Base-by-base conservation (phyloP, 2,329 filamentous ascomycete genomes). In the Pseudogymnoascus sp. region DNA sequence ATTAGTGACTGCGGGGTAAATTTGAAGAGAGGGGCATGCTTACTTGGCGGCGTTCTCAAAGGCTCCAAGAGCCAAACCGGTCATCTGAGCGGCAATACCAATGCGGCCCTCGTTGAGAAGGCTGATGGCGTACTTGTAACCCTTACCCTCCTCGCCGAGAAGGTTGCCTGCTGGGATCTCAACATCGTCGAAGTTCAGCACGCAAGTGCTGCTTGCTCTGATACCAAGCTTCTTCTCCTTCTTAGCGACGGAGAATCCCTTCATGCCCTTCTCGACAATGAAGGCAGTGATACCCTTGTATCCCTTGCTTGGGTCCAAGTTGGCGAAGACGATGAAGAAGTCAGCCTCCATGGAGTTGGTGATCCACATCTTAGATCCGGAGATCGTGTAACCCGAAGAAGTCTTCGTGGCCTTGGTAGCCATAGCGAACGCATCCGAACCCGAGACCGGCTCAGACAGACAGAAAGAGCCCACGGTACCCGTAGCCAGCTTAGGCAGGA, bases 181-280 rank as follows among this genome's bases (percentile, higher is more conserved):
- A 60, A 97, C 92, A 71, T 99, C 94, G 76, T 99, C 94, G 70
- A 99, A 96, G 82, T 90, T 97, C 75, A 99, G 82, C 66, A 97
- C 93, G 76, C 94, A 99, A 33, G 94, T 99, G 78, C 90, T 95
- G 78, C 90, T 95, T 61, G 94, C 94, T 72, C 85, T 88, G 79
- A 99, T 99, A 63, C 94, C 94, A 58, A 99, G 87, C 82, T 99
- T 99, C 88, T 97, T 97, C 82, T 99, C 94, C 82, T 99, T 99
- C 85, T 99, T 99, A 40, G 94, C 92, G 71, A 99, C 95, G 64
- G 85, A 87, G 81, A 99, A 97, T 35, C 94, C 94, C 61, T 88
- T 87, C 59, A 85, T 89, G 71, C 82, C 87, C 80, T 96, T 97
- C 77, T 97, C 92, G 42, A 97, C 87, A 64, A 99, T 80, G 74